Base-by-base conservation (phyloP, 2,329 filamentous ascomycete genomes). In the Rasamsonia emersonii region DNA sequence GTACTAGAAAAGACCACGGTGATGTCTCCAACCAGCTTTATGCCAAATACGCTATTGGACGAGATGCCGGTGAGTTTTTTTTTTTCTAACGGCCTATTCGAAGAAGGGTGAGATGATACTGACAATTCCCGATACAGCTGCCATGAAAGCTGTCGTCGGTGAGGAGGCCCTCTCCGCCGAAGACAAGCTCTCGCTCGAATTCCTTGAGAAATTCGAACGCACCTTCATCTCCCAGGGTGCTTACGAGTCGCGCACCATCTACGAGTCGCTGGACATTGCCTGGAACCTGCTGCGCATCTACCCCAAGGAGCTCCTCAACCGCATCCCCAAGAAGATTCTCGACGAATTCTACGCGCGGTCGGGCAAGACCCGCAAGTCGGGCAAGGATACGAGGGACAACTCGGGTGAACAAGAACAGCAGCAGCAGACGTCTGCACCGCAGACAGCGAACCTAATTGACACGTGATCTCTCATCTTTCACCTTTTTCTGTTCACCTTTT, bases 21-120 rank as follows among this genome's bases (percentile, higher is more conserved):
- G 91, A 98, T 66, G 91, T 98, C 30, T 98, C 91, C 47, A 98
- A 98, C 72, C 91, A 98, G 72, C 76, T 98, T 44, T 98, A 98
- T 62, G 91, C 91, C 66, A 98, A 98, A 68, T 98, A 98, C 61
- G 91, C 91, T 62, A 96, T 98, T 58, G 91, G 91, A 58, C 88
- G 89, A 73, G 91, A 98, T 54, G 91, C 91, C 13, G 65, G 61
- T 65, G 45, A 50, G 61, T 52, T 25, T 10, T 18, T 11, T 15
- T 25, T 9, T 35, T 5, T 14, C 9, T 16, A 3, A 7, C 10
- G 16, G 24, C 24, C 20, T 6, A 24, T 33, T 24, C 17, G n/a
- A 16, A 23, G 30, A 10, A 16, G 18, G 4, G 5, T 18, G 16
- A 28, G 6, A 4, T 9, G 4, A 28, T 23, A 8, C 17, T 33